phyloP scores from a whole-genome alignment of 208 protist species.

The Angomonas ambiguus region DNA sequence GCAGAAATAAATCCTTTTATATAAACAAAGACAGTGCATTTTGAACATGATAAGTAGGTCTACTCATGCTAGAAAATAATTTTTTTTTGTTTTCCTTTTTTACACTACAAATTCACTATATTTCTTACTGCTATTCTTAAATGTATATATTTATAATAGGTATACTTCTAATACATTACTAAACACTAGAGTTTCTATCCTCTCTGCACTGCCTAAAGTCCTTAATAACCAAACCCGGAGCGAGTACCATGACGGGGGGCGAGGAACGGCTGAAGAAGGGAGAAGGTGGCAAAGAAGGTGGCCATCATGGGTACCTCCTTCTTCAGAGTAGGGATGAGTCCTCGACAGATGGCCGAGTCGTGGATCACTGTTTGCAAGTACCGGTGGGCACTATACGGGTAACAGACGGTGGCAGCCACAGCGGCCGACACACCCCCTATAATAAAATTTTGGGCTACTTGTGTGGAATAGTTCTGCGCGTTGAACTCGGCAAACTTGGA shows the following conservation, averaged over 20 bases:
- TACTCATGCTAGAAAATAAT: background rate
- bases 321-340: constrained; percentile 56
- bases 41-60: too few species aligned
- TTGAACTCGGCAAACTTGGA: constrained; percentile 20
- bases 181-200: background rate
- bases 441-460: constrained; percentile 54
- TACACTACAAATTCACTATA: background rate
- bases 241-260: constrained; percentile 74
- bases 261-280: constrained; percentile 69
- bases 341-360: constrained; percentile 86
- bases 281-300: constrained; percentile 76
- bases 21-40: too few species aligned
- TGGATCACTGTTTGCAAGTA: constrained; percentile 91
- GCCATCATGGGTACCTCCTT: constrained; percentile 91
- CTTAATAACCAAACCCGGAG: constrained; percentile 84
- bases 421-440: constrained; percentile 71
- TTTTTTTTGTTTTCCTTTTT: background rate
- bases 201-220: background rate
- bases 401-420: constrained; percentile 82
- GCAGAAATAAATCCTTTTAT: background rate
- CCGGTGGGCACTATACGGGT: constrained; percentile 78
- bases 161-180: background rate
- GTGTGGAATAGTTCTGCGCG: constrained; percentile 52
- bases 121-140: background rate
- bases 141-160: background rate